These are phyloP conservation scores for Auriscalpium orientale DNA, from an alignment of 768 basidiomycete genomes.

Conservation along the genomic window DNA sequence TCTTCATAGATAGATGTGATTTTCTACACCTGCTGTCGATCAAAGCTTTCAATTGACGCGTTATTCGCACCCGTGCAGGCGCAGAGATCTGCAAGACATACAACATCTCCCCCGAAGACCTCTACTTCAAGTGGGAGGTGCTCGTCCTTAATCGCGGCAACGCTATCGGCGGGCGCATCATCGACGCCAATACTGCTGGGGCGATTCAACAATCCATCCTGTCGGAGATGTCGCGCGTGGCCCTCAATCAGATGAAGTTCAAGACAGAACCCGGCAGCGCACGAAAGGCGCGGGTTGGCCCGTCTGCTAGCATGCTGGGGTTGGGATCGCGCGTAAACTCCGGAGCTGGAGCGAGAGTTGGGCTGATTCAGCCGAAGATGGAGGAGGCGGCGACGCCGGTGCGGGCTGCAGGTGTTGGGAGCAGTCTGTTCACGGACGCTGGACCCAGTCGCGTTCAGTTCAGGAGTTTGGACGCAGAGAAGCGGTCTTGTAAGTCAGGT, in stretches of 20 bases:
- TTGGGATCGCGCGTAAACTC: not conserved
- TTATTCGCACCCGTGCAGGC: slow-evolving; percentile 31
- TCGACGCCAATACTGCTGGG: slow-evolving; percentile 11
- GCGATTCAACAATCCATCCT: slow-evolving; percentile 3
- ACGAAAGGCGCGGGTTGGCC: not conserved
- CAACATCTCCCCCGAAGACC: slow-evolving; percentile 40
- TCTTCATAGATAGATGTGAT: slow-evolving; percentile 11
- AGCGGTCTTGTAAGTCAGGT: slow-evolving; percentile 47
- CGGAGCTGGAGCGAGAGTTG: not conserved
- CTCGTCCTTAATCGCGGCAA: not conserved
- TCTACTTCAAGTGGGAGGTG: slow-evolving; percentile 69
- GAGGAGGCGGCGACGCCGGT: too few relatives aligned
- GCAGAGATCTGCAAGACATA: slow-evolving; percentile 57
- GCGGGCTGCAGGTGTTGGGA: too few relatives aligned
- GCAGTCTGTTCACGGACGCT: too few relatives aligned
- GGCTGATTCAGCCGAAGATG: not conserved
- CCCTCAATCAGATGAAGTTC: not conserved
- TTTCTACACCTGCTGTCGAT: not conserved
- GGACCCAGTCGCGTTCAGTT: too few relatives aligned
- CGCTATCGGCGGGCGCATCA: slow-evolving; percentile 1
- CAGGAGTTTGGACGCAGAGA: slow-evolving; percentile 19
- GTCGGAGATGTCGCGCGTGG: not conserved
- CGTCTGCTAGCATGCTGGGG: not conserved
- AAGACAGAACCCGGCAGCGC: not conserved
- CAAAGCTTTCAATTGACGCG: not conserved